Conservation (phyloP, 371 early-diverging fungal genomes). For the Syncephalastrum monosporum region DNA sequence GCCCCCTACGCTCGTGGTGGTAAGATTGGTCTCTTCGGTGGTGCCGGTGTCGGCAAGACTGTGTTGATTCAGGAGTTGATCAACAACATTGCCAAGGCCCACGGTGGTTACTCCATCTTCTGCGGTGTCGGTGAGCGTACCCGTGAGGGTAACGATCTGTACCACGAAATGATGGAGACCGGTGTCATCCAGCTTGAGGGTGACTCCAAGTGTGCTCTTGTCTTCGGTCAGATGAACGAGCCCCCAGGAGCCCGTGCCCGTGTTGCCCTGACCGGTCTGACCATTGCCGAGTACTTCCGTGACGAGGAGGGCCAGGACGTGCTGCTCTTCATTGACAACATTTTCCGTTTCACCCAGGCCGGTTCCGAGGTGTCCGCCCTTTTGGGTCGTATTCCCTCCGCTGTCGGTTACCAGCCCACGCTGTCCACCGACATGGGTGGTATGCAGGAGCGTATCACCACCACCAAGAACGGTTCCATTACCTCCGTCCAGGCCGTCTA, state of each 20-base stretch:
- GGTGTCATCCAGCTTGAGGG: conserved; percentile 95
- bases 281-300: conserved; percentile 99
- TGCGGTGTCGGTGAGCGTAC: conserved; percentile 97
- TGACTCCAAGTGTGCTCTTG: conserved; percentile 93
- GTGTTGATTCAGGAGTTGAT: conserved; percentile 97
- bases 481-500: conserved; percentile 95
- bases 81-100: conserved; percentile 97
- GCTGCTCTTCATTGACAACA: conserved; percentile 99
- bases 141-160: conserved; percentile 97
- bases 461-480: conserved; percentile 97
- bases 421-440: conserved; percentile 95
- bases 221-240: conserved; percentile 99
- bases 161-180: conserved; percentile 94
- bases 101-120: conserved; percentile 98
- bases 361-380: conserved; percentile 96
- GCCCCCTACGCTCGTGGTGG: conserved; percentile 99
- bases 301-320: conserved; percentile 99
- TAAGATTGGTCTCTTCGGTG: conserved; percentile 98
- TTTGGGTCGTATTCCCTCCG: conserved; percentile 98
- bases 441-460: conserved; percentile 99
- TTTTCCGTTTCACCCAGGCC: conserved; percentile 97
- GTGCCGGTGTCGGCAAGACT: conserved; percentile 99
- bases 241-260: conserved; percentile 99
- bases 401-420: conserved; percentile 99
- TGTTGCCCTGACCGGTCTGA: conserved; percentile 97